These are phyloP conservation scores for Agaricales sp. DNA, from an alignment of 1,284 basidiomycete species.

Conservation along the genomic window DNA sequence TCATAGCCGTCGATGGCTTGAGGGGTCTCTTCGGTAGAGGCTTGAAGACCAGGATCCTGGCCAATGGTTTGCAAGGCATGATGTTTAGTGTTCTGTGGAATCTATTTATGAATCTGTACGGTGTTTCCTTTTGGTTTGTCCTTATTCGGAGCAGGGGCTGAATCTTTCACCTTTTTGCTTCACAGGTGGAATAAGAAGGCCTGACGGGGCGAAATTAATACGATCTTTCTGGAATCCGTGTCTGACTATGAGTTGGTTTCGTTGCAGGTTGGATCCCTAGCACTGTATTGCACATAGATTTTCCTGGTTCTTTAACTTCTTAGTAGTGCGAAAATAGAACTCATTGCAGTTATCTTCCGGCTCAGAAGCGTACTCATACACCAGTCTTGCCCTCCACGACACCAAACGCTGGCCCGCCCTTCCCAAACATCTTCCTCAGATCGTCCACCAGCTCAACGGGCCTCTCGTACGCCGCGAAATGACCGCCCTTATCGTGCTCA, in stretches of 20 bases:
- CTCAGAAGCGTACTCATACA: too few relatives aligned
- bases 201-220: neutral
- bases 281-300: too few relatives aligned
- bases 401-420: conserved; percentile 6
- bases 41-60: conserved; percentile 71
- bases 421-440: conserved; percentile 9
- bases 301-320: too few relatives aligned
- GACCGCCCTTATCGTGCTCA: conserved; percentile 5
- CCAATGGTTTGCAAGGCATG: conserved; percentile 80
- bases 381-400: conserved; percentile 4
- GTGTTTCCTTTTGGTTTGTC: conserved; percentile 11
- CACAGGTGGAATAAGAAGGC: neutral
- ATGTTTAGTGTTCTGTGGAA: conserved; percentile 84
- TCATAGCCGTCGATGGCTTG: conserved; percentile 57
- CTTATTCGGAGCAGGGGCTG: neutral
- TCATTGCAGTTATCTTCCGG: too few relatives aligned
- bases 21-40: conserved; percentile 71
- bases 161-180: neutral
- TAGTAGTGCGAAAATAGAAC: too few relatives aligned
- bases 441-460: conserved; percentile 7
- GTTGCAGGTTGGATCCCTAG: too few relatives aligned
- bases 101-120: conserved; percentile 74
- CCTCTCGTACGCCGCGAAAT: conserved; percentile 8
- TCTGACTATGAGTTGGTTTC: neutral
- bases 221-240: neutral